Evolutionary conservation across 2,329 filamentous ascomycete species (phyloP), one percentile per base, ranked within the genome.

Genomic region (Teratosphaeria zuluensis): DNA sequence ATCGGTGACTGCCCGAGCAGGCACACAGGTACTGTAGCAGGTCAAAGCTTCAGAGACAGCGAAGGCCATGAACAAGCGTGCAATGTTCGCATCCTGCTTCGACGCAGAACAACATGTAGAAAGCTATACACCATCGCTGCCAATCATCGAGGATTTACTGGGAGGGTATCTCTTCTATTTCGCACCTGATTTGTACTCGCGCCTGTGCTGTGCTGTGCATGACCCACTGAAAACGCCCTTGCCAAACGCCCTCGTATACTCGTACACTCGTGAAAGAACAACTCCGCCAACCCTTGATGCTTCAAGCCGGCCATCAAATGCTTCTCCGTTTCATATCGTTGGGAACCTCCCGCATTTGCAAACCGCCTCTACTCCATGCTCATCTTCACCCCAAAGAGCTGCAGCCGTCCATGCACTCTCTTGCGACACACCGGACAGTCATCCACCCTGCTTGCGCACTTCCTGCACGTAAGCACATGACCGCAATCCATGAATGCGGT

Each of bases 401-500:
- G 84, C 63, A 86, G 77, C 33, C 83, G 79, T 56, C 74, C 79
- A 61, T 80, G 69, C 21, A 86, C 80, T 56, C 76, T 75, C 72
- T 79, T 80, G 58, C 84, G 75, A 68, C 84, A 86, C 28, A 86
- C 81, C 1, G 84, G 84, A 63, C 84, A 86, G 55, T 74, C 75
- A 58, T 84, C 81, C 32, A 86, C 78, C 66, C 81, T 77, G 55
- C 76, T 76, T 12, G 84, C 83, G 66, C 84, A 86, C n/a, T 73
- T 73, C 59, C 82, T 72, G 62, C 84, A 86, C 3, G 83, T 80
- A 53, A 83, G 80, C 19, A 86, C 81, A 65, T 86, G 84, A 0
- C 84, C 84, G 63, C 84, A 86, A 62, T 83, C 81, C 63, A 82
- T 83, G 68, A 86, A 85, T 6, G 83, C 76, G 4, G 82, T 80